Percentiles rank a stretch among this genome's conserved stretches.
Conservation (phyloP, 768 basidiomycete species). For the Lentinus tigrinus region DNA sequence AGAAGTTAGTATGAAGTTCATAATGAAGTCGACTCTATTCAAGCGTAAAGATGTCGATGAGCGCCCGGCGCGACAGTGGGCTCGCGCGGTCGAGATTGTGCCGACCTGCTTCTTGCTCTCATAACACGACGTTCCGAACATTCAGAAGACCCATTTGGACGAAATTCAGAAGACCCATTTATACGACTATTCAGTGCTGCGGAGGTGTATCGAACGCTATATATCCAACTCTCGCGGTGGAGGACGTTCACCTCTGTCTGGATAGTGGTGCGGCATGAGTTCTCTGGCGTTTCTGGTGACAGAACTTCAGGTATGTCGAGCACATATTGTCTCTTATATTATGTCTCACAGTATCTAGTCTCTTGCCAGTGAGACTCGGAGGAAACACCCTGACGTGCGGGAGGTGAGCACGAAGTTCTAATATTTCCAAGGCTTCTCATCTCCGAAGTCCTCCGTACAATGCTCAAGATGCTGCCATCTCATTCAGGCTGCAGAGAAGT, state of each 20-base stretch:
- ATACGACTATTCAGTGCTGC: too few species aligned
- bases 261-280: slow-evolving; percentile 43
- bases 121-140: too few species aligned
- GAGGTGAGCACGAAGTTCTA: slow-evolving; percentile 55
- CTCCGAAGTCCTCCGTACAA: not conserved
- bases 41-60: too few species aligned
- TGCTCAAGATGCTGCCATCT: not conserved
- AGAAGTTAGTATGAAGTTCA: too few species aligned
- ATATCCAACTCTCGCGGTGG: too few species aligned
- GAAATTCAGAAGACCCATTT: too few species aligned
- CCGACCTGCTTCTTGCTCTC: too few species aligned
- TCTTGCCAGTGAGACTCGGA: slow-evolving; percentile 81
- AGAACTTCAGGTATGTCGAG: slow-evolving; percentile 60
- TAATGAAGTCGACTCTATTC: too few species aligned
- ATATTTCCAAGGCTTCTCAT: not conserved
- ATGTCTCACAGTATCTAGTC: slow-evolving; percentile 46
- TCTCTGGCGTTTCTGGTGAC: slow-evolving; percentile 70
- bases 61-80: too few species aligned
- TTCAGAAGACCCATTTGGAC: too few species aligned
- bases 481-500: slow-evolving; percentile 80
- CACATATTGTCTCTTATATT: not conserved
- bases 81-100: too few species aligned
- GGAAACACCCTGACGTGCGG: slow-evolving; percentile 93
- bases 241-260: not conserved
- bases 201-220: too few species aligned